Evolutionary conservation across 345 rosid genomes (phyloP).

Genomic region (Syzygium oleosum): DNA sequence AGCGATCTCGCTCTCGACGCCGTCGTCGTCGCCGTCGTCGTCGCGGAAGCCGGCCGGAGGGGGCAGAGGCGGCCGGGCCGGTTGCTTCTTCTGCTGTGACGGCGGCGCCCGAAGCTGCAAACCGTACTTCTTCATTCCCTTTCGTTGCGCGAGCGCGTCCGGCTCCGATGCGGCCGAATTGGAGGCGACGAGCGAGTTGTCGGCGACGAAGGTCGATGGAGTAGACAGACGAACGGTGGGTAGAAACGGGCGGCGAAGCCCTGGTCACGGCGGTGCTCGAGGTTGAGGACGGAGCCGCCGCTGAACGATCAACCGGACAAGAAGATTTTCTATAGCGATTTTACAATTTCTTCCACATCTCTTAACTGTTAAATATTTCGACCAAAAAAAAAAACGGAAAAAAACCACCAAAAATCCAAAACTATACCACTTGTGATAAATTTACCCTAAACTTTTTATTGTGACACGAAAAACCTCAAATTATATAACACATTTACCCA

Average conservation of each 20-base stretch:
- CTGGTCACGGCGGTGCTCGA: neutral
- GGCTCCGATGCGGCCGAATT: neutral
- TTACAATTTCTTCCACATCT: neutral
- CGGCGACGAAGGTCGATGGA: neutral
- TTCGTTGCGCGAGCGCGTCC: neutral
- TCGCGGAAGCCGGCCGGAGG: slow-evolving; percentile 41
- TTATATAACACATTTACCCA: no score
- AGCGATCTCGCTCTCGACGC: slow-evolving; percentile 71
- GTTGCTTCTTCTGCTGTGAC: slow-evolving; percentile 43
- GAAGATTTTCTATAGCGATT: neutral
- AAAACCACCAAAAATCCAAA: no score
- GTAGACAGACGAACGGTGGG: neutral
- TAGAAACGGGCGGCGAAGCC: neutral
- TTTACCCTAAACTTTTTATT: no score
- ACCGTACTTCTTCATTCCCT: slow-evolving; percentile 71
- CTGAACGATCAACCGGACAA: neutral
- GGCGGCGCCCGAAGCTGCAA: slow-evolving; percentile 70
- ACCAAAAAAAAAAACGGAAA: no score
- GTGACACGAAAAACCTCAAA: no score
- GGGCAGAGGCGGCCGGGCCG: slow-evolving; percentile 44
- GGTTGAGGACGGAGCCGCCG: neutral
- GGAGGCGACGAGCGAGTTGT: neutral
- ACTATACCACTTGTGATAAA: no score
- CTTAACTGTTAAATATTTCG: neutral
- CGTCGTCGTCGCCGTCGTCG: slow-evolving; percentile 42